These are phyloP conservation scores for Gorgonomyces haynaldii DNA, from an alignment of 192 early-diverging fungal genomes.

Conservation along the genomic window DNA sequence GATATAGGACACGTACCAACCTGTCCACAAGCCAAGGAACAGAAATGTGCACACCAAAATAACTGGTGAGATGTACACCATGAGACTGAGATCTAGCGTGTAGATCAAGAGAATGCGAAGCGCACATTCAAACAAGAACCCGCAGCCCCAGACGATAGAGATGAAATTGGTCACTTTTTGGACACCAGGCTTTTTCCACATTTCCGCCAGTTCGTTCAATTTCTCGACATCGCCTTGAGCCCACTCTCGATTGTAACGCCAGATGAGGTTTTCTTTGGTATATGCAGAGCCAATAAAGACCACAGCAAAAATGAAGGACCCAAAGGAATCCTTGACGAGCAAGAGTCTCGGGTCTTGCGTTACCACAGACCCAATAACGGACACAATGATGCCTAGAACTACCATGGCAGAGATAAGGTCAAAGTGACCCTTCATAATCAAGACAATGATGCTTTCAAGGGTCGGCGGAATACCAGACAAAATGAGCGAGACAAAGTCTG, in stretches of 20 bases:
- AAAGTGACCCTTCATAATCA: neutral
- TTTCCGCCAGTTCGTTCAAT: neutral
- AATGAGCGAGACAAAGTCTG: neutral
- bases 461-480: conserved; percentile 7
- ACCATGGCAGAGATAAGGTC: conserved; percentile 5
- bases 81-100: neutral
- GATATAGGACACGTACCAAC: conserved; percentile 4
- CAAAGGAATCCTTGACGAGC: conserved; percentile 8
- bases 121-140: conserved; percentile 2
- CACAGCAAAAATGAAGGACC: neutral
- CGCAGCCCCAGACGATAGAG: conserved; percentile 8
- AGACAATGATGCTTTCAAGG: conserved; percentile 2
- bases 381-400: neutral
- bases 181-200: neutral
- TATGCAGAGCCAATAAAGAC: conserved; percentile 2
- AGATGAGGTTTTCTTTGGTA: conserved; percentile 1
- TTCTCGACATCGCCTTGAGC: neutral
- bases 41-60: neutral
- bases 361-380: neutral
- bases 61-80: conserved; percentile 2
- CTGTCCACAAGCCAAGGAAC: neutral
- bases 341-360: neutral
- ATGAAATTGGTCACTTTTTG: conserved; percentile 3
- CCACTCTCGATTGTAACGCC: conserved; percentile 1
- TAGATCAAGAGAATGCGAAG: conserved; percentile 9